Conservation (phyloP, 2,329 filamentous ascomycete genomes). For the Eutypa lata region DNA sequence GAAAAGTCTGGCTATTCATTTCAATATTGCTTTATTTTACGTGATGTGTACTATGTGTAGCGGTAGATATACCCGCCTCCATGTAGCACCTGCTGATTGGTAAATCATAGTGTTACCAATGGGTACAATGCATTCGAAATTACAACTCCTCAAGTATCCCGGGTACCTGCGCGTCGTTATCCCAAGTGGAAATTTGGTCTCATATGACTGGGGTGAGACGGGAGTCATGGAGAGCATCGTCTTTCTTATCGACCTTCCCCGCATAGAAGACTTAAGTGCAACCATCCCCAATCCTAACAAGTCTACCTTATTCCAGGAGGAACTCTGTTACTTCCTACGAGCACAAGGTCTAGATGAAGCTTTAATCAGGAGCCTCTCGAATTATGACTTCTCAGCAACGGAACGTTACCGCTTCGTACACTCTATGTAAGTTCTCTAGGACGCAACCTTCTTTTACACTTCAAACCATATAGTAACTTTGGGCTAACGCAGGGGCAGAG, state of each 20-base stretch:
- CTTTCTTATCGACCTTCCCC: slow-evolving; percentile 89
- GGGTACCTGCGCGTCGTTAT: slow-evolving; percentile 74
- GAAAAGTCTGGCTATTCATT: neutral
- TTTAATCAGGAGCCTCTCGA: slow-evolving; percentile 64
- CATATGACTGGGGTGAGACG: slow-evolving; percentile 85
- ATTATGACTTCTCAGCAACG: slow-evolving; percentile 81
- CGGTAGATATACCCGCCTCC: neutral
- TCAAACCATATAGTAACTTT: slow-evolving; percentile 4
- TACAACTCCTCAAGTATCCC: slow-evolving; percentile 82
- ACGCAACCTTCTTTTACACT: neutral
- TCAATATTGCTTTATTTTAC: no score
- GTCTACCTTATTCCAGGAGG: slow-evolving; percentile 59
- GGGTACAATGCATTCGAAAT: slow-evolving; percentile 88
- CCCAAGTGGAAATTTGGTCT: slow-evolving; percentile 81
- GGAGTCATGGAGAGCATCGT: slow-evolving; percentile 85
- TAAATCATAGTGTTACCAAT: slow-evolving; percentile 54
- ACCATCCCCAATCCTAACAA: slow-evolving; percentile 28
- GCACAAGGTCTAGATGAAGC: slow-evolving; percentile 63
- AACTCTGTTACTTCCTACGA: slow-evolving; percentile 67
- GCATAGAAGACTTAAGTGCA: slow-evolving; percentile 35
- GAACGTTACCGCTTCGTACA: slow-evolving; percentile 75
- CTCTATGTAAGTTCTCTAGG: slow-evolving; percentile 61
- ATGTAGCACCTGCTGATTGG: no score
- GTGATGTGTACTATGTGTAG: no score
- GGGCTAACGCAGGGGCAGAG: slow-evolving; percentile 37